Base-by-base conservation (phyloP, 1,139 yeast species). In the Pichia sp. region DNA sequence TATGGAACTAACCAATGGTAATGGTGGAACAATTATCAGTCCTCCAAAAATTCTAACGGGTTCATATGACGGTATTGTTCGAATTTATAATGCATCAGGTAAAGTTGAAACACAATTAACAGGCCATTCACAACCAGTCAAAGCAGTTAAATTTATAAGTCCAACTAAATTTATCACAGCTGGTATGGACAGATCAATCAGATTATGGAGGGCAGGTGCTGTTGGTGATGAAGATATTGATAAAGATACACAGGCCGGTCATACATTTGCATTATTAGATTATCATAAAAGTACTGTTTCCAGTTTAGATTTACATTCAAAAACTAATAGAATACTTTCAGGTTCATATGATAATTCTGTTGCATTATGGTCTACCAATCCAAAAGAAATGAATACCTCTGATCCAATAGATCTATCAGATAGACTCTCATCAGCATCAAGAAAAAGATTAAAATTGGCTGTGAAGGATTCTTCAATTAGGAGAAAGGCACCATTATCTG, bases 201-300 rank as follows among this genome's bases (percentile, higher is more conserved):
- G 96, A 62, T 70, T 92, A 58, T 92, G 97, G 97, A 86, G 84
- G 59, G 77, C 85, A 5, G 75, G 79, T 30, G 68, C 70, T n/a
- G 68, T 68, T 16, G 71, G 73, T 30, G 71, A 69, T 32, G 77
- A 73, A 40, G 72, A 67, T 16, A 70, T 69, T 7, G 77, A 72
- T 18, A 77, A 70, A n/a, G 75, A 73, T 25, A 74, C 80, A 11
- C 83, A 80, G 63, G 80, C 80, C 48, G 92, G 89, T 49, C 80
- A 80, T 57, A 85, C 95, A 3, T 67, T 84, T 58, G 95, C 96
- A 39, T 79, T 87, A 53, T 70, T 89, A 57, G 90, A 85, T 63
- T 97, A 95, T 45, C 98, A 92, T 65, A 82, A 80, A 56, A 92
- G 90, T 7, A 85, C 96, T 1, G 89, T 92, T 26, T 88, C 83